Percentiles rank a stretch among this genome's conserved stretches.
phyloP scores from a whole-genome alignment of 2,329 filamentous ascomycete species.

The Penicillium oxalicum region DNA sequence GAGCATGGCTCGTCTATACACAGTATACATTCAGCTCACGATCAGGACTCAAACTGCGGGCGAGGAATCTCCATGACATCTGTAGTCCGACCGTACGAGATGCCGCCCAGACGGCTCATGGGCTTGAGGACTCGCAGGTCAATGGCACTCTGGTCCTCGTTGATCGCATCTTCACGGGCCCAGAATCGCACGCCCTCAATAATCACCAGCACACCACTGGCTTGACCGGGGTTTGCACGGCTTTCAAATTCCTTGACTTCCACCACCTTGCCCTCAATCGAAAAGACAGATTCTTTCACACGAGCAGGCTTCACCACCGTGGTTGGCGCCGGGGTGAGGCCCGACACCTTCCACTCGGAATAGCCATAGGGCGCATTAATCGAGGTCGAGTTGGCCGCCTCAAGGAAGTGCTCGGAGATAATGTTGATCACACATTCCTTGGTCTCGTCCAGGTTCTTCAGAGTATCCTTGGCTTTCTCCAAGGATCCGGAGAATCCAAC shows the following conservation, averaged over 20 bases:
- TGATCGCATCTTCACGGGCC: constrained; percentile 81
- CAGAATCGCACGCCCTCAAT: constrained; percentile 84
- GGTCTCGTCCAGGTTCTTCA: constrained; percentile 65
- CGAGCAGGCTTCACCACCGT: constrained; percentile 63
- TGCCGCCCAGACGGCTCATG: constrained; percentile 73
- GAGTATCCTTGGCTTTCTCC: constrained; percentile 66
- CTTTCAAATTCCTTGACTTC: constrained; percentile 72
- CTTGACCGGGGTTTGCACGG: constrained; percentile 62
- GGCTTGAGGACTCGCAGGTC: constrained; percentile 72
- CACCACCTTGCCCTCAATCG: constrained; percentile 73
- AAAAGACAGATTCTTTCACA: constrained; percentile 76
- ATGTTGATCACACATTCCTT: constrained; percentile 82
- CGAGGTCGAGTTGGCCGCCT: constrained; percentile 77
- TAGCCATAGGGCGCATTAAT: constrained; percentile 72
- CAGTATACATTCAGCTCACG: neutral
- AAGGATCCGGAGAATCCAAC: constrained; percentile 55
- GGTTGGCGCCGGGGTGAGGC: constrained; percentile 64
- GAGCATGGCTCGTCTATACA: neutral
- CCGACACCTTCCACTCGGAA: constrained; percentile 73
- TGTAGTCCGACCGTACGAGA: constrained; percentile 68
- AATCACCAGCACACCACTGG: constrained; percentile 66
- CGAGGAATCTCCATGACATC: constrained; percentile 64
- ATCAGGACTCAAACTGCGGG: constrained; percentile 19
- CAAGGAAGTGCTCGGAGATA: constrained; percentile 74
- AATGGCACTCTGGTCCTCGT: constrained; percentile 67